These are phyloP conservation scores for Penstemon davidsonii DNA, from an alignment of 257 asterid species.

Conservation along the genomic window DNA sequence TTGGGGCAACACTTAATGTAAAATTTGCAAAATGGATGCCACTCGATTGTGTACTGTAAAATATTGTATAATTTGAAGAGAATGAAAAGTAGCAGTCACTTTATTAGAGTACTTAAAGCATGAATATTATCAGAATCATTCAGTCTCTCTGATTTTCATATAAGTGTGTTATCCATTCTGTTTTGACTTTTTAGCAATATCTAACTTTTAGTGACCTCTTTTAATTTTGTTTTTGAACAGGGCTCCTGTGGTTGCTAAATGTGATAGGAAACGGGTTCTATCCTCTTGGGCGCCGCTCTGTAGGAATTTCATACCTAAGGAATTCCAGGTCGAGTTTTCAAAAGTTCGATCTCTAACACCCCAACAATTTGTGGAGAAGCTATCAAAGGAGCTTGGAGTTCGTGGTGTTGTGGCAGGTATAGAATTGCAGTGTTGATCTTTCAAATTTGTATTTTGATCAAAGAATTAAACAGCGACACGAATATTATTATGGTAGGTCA, in stretches of 20 bases:
- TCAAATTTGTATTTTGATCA: slow-evolving; percentile 16
- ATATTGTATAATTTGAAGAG: too few relatives aligned
- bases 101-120: too few relatives aligned
- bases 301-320: slow-evolving; percentile 59
- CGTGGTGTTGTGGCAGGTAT: slow-evolving; percentile 94
- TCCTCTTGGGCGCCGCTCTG: slow-evolving; percentile 82
- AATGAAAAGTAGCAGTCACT: too few relatives aligned
- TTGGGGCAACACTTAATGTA: too few relatives aligned
- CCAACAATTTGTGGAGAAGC: slow-evolving; percentile 75
- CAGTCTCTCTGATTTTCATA: too few relatives aligned
- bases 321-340: slow-evolving; percentile 70
- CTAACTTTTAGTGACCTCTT: slow-evolving; percentile 8
- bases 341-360: slow-evolving; percentile 83
- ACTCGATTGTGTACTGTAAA: too few relatives aligned
- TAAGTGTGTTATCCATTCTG: too few relatives aligned
- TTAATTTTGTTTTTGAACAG: slow-evolving; percentile 37
- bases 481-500: slow-evolving; percentile 51
- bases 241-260: slow-evolving; percentile 84
- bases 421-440: not conserved
- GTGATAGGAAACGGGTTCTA: slow-evolving; percentile 86
- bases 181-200: too few relatives aligned
- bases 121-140: too few relatives aligned
- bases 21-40: too few relatives aligned
- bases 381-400: slow-evolving; percentile 77
- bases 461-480: slow-evolving; percentile 3